Evolutionary conservation across 2,329 filamentous ascomycete genomes (phyloP), one percentile per base, ranked within the genome.

Genomic region (Alternaria solani): DNA sequence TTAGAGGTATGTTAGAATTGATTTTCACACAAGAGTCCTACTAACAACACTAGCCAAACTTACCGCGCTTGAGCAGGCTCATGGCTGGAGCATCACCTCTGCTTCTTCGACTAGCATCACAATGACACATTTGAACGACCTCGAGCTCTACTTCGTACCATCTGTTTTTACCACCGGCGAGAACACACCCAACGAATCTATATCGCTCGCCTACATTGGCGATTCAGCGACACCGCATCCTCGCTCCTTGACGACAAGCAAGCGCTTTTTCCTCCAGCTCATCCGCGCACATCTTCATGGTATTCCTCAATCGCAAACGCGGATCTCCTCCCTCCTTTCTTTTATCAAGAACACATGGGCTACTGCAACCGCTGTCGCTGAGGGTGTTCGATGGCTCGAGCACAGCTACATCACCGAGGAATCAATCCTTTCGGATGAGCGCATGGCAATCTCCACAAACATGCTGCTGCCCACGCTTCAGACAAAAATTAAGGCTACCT

Each of bases 241-340:
- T 9, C 74, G 82, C 32, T 85, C 87, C 0, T 77, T 87, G 53
- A 89, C 88, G 1, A 84, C 85, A 0, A 90, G 91, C 72, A 89
- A 88, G 67, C 88, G 91, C 38, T 94, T 94, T 79, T 92, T 93
- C 74, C 80, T 94, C 7, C 87, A 91, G 70, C 86, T 88, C 68
- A 88, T 94, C 59, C 86, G 89, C 43, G 89, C 91, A 57, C 85
- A 89, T 57, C 80, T 92, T 42, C 87, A 89, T 48, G 85, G 82
- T 1, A 77, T 92, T 42, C 80, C 83, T 12, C 89, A 90, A 73
- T 81, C 82, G 57, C 80, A 83, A 48, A 89, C 86, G 0, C 81
- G 82, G 51, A 80, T 90, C 28, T 82, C 83, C 16, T 80, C 83
- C 34, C 81, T 94, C 26, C 82, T 94, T 16, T 67, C 74, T 5